Base-by-base conservation (phyloP, 164 flowering plant genomes). In the Magnolia kwangsiensis region DNA sequence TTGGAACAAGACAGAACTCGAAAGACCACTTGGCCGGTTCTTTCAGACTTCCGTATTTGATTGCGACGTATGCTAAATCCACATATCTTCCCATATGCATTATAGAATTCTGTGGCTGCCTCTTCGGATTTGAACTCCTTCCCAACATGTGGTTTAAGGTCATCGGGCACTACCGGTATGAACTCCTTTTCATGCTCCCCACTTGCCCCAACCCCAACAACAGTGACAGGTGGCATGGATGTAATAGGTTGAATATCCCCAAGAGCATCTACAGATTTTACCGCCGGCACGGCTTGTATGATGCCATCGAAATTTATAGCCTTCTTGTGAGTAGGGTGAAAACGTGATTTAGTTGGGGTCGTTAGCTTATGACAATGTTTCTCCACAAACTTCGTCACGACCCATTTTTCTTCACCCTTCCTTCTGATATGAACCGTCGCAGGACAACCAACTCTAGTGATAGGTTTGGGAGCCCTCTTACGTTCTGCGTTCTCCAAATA, bases 371-470 rank as follows among this genome's bases (percentile, higher is more conserved):
- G 61, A 16, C 69, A 66, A 66, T 66, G 69, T 24, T 66, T 66
- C 29, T 66, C 69, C 69, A 21, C 69, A 66, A 21, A 66, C 29
- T 66, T 66, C 21, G 24, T 66, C 13, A 66, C 29, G 8, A 21
- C 31, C 69, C 69, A 66, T 21, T 27, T 21, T 24, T 66, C 69
- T 66, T 9, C 29, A 66, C 69, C 29, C 29, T 24, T 66, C 29
- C 13, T 66, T 11, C 29, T 14, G 21, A 66, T 66, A 23, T 20
- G 29, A 23, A 66, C 16, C 3, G 29, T 66, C 1, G 69, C 69
- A 66, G 29, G 69, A 24, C 69, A 66, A 66, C 69, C 69, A 11
- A 66, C 27, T 66, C 69, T 66, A 21, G 69, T 66, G 69, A 66
- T 66, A 11, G 31, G 29, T 21, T 23, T 66, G 69, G 31, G 31